Evolutionary conservation across 2,329 filamentous ascomycete species (phyloP).

Genomic region (Neopestalotiopsis clavispora): DNA sequence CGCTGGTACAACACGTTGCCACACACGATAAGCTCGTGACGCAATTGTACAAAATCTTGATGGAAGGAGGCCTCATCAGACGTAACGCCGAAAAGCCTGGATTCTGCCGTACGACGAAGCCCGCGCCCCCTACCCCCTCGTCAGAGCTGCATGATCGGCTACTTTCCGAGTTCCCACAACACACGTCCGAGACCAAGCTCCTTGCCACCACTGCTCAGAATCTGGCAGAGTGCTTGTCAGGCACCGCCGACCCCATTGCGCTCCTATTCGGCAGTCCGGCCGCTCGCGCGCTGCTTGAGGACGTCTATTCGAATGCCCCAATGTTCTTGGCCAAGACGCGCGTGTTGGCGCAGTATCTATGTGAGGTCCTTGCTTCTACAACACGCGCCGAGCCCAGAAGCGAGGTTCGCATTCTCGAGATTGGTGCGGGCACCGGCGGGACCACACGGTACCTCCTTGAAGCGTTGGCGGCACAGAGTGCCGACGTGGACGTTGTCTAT

Average conservation of each 20-base stretch:
- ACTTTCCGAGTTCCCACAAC: constrained; percentile 10
- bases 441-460: constrained; percentile 41
- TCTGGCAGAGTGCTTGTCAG: constrained; percentile 27
- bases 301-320: constrained; percentile 30
- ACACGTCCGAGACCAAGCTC: constrained; percentile 26
- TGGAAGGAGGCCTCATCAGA: constrained; percentile 21
- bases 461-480: constrained; percentile 23
- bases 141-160: no score
- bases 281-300: constrained; percentile 25
- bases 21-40: constrained; percentile 32
- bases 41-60: constrained; percentile 39
- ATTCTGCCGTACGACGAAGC: constrained; percentile 8
- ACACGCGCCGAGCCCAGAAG: constrained; percentile 1
- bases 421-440: constrained; percentile 48
- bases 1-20: constrained; percentile 21
- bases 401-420: constrained; percentile 43
- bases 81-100: not conserved
- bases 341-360: constrained; percentile 28
- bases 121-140: not conserved
- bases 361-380: not conserved
- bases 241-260: constrained; percentile 26
- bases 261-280: constrained; percentile 28
- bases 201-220: constrained; percentile 23
- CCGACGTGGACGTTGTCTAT: constrained; percentile 38
- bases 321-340: constrained; percentile 18